Percentiles rank a stretch among this genome's conserved stretches.
phyloP scores from a whole-genome alignment of 306 rosid genomes.

The Vigna nakashimae region DNA sequence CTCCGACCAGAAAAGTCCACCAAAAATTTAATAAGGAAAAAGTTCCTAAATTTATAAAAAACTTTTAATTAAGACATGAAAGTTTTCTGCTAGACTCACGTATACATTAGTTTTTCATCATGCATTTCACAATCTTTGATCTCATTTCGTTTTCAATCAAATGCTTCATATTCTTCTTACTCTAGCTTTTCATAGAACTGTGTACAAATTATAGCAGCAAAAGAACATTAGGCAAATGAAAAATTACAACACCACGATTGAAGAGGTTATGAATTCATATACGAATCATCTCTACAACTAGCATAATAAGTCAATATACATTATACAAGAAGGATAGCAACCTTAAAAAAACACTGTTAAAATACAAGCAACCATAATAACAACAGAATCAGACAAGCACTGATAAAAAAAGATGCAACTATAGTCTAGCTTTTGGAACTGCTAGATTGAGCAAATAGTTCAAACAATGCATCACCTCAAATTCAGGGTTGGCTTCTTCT shows the following conservation, averaged over 20 bases:
- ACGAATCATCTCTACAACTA: conserved; percentile 34
- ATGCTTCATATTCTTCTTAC: not conserved
- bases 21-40: too few species aligned
- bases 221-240: conserved; percentile 21
- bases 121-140: not conserved
- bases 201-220: not conserved
- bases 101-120: too few species aligned
- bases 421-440: conserved; percentile 3
- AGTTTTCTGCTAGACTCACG: too few species aligned
- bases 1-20: too few species aligned
- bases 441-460: conserved; percentile 27
- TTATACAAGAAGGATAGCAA: conserved; percentile 29
- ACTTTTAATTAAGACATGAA: too few species aligned
- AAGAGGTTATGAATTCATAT: conserved; percentile 24
- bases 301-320: conserved; percentile 2
- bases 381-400: not conserved
- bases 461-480: conserved; percentile 58
- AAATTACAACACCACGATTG: conserved; percentile 7
- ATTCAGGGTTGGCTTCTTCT: conserved; percentile 59
- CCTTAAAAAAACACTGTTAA: not conserved
- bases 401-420: conserved; percentile 7
- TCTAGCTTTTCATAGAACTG: not conserved
- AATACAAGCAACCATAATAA: not conserved
- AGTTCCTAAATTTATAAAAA: too few species aligned
- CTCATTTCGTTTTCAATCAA: not conserved